Conservation (phyloP, 1,139 yeast genomes). For the Zygosaccharomyces pseudobailii region DNA sequence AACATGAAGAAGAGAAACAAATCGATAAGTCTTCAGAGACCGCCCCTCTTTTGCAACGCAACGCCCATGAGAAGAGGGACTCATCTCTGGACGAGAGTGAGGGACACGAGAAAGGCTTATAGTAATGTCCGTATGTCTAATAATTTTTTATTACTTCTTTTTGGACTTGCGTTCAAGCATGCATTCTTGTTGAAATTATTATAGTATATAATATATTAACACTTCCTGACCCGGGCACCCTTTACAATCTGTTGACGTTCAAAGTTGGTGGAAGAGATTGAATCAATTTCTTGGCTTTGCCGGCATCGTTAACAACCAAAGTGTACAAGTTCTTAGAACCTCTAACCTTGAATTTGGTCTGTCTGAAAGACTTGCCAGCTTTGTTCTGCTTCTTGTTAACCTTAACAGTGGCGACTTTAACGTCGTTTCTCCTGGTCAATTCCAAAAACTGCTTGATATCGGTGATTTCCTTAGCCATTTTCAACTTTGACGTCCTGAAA, state of each 20-base stretch:
- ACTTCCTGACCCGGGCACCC: constrained; percentile 4
- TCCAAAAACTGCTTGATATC: constrained; percentile 98
- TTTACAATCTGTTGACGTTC: constrained; percentile 65
- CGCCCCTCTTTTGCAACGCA: neutral
- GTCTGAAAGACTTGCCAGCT: constrained; percentile 81
- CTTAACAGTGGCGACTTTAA: constrained; percentile 86
- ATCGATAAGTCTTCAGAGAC: neutral
- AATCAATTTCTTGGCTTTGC: constrained; percentile 96
- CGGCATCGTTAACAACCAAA: constrained; percentile 90
- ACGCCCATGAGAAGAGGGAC: neutral
- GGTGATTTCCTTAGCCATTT: constrained; percentile 63
- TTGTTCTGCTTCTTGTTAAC: constrained; percentile 81
- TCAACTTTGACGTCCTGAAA: constrained; percentile 6
- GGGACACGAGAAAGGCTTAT: neutral
- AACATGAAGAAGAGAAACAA: neutral
- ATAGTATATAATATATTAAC: constrained; percentile 13
- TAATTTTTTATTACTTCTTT: neutral
- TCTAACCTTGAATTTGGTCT: constrained; percentile 99
- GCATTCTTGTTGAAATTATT: constrained; percentile 18
- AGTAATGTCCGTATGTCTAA: neutral
- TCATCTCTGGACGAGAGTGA: neutral
- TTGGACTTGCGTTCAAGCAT: constrained; percentile 11
- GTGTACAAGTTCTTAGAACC: constrained; percentile 95
- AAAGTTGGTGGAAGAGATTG: constrained; percentile 97
- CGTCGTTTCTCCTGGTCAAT: constrained; percentile 97